These are phyloP conservation scores for Tolypocladium tropicale DNA, from an alignment of 2,329 filamentous ascomycete species.

Conservation along the genomic window DNA sequence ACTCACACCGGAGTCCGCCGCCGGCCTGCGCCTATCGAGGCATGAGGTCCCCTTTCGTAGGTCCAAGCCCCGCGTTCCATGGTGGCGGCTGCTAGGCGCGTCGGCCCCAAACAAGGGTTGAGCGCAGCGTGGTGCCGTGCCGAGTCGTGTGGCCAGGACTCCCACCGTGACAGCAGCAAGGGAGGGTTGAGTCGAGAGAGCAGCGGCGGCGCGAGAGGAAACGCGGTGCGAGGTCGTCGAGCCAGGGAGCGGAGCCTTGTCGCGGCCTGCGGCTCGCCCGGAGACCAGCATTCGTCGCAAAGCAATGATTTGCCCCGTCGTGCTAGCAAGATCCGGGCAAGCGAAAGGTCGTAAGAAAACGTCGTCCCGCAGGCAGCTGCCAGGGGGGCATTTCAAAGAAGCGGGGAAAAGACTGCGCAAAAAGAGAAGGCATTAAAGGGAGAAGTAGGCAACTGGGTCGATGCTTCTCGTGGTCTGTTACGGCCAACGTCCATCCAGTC, in stretches of 20 bases:
- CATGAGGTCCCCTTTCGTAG: background rate
- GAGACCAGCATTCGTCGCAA: background rate
- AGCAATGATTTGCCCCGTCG: background rate
- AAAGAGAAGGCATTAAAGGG: constrained; percentile 9
- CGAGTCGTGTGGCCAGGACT: constrained; percentile 1
- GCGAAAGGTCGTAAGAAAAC: constrained; percentile 2
- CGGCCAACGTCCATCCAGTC: constrained; percentile 34
- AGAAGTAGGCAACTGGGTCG: constrained; percentile 9
- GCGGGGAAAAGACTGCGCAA: constrained; percentile 12
- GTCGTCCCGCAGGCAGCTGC: background rate
- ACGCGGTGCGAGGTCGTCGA: background rate
- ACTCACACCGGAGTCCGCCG: background rate
- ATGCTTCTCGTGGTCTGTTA: constrained; percentile 16
- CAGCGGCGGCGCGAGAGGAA: background rate
- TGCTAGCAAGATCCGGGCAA: background rate
- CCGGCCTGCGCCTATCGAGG: background rate
- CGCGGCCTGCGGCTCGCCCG: background rate
- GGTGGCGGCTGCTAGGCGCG: background rate
- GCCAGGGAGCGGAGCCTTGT: background rate
- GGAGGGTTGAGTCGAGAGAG: background rate
- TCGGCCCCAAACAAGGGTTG: background rate
- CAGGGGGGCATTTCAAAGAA: constrained; percentile 5
- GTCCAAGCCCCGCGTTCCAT: background rate
- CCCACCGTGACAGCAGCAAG: background rate
- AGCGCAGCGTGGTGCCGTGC: background rate